Percentiles rank a stretch among this genome's conserved stretches.
These are phyloP conservation scores for Fusarium solani-melongenae DNA, from an alignment of 2,329 filamentous ascomycete genomes.

Conservation along the genomic window DNA sequence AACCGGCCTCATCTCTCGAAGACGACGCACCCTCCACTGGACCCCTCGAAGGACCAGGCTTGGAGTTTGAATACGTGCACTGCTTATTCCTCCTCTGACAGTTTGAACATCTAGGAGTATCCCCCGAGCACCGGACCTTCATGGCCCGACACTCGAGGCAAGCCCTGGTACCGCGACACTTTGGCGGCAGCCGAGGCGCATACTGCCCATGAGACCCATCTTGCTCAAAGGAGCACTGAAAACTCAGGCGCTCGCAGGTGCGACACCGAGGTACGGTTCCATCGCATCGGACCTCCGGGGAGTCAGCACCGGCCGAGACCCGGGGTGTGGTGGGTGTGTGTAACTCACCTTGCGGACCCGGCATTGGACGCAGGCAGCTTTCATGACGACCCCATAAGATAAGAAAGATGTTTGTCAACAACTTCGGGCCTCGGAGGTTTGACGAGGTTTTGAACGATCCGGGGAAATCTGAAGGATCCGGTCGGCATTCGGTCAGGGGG, in stretches of 20 bases:
- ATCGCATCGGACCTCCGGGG: constrained; percentile 44
- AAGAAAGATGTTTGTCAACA: neutral
- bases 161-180: constrained; percentile 42
- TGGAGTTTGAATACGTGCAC: constrained; percentile 37
- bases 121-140: constrained; percentile 44
- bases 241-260: constrained; percentile 41
- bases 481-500: neutral
- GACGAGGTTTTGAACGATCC: neutral
- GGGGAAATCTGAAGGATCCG: neutral
- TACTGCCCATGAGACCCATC: constrained; percentile 37
- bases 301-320: constrained; percentile 40
- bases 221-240: constrained; percentile 44
- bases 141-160: constrained; percentile 41
- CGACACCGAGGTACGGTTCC: constrained; percentile 40
- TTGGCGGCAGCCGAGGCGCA: constrained; percentile 40
- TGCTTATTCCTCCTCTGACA: constrained; percentile 39
- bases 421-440: neutral
- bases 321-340: constrained; percentile 2
- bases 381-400: constrained; percentile 31
- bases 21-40: constrained; percentile 6
- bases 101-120: constrained; percentile 39
- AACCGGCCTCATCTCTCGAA: constrained; percentile 19
- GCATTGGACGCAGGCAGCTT: constrained; percentile 44
- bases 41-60: constrained; percentile 7
- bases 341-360: constrained; percentile 43